Evolutionary conservation across 176 grass and related monocot genomes (phyloP).

Genomic region (Aechmea fasciata): DNA sequence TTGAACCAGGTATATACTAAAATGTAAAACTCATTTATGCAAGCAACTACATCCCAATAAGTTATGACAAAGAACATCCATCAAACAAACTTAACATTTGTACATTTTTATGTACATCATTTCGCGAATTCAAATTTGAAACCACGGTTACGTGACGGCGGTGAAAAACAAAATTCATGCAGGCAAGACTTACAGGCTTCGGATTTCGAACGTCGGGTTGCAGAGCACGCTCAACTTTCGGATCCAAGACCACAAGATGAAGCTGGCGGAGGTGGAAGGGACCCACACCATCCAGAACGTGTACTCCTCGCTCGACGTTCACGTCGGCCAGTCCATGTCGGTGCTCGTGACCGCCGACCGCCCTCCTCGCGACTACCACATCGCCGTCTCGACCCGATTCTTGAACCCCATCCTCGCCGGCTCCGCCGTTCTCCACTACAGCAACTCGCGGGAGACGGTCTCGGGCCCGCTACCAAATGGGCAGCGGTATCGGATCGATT

Average conservation of each 20-base stretch:
- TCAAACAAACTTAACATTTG: too few relatives aligned
- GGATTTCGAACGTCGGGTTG: constrained; percentile 71
- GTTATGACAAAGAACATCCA: too few relatives aligned
- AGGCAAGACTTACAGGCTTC: constrained; percentile 68
- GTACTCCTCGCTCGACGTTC: constrained; percentile 62
- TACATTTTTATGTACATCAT: too few relatives aligned
- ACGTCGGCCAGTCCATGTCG: constrained; percentile 69
- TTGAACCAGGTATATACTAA: constrained; percentile 41
- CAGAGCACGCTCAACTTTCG: constrained; percentile 51
- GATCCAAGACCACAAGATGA: constrained; percentile 53
- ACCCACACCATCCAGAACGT: constrained; percentile 73
- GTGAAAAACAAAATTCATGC: background rate
- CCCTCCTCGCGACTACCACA: constrained; percentile 30
- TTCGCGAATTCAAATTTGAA: too few relatives aligned
- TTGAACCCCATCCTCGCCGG: constrained; percentile 21
- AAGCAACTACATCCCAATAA: too few relatives aligned
- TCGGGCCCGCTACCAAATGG: background rate
- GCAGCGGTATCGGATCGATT: constrained; percentile 23
- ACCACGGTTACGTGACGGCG: too few relatives aligned
- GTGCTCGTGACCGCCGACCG: constrained; percentile 50
- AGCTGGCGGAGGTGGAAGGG: constrained; percentile 74
- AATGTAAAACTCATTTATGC: too few relatives aligned
- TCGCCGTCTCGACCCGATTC: constrained; percentile 66
- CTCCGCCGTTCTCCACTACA: constrained; percentile 46
- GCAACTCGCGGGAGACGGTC: constrained; percentile 16